A percentile compares a stretch with the other conserved stretches of the same genome.
Evolutionary conservation across 108 stramenopile species (phyloP).

Genomic region (Cylindrotheca fusiformis): DNA sequence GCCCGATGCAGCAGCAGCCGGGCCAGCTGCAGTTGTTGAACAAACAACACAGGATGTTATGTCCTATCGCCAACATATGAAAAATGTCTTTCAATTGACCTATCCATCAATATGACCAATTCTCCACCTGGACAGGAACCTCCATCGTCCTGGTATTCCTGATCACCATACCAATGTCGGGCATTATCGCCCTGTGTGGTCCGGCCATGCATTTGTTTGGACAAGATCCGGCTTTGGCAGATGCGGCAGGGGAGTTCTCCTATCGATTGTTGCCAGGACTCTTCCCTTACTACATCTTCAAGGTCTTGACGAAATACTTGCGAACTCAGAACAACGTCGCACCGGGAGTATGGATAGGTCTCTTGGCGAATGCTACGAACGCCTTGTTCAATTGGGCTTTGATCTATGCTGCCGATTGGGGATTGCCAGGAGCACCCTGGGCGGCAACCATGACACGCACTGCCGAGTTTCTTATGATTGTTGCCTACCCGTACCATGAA

Average conservation of each 20-base stretch:
- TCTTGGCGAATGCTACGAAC: constrained; percentile 41
- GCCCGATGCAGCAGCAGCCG: too few relatives aligned
- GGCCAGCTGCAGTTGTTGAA: too few relatives aligned
- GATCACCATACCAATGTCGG: constrained; percentile 20
- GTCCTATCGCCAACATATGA: constrained; percentile 37
- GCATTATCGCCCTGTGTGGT: constrained; percentile 32
- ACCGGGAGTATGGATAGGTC: constrained; percentile 36
- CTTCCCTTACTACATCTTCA: constrained; percentile 46
- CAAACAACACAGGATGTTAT: too few relatives aligned
- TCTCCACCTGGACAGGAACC: constrained; percentile 35
- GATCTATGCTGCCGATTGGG: constrained; percentile 35
- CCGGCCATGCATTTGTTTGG: too few relatives aligned
- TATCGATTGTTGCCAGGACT: too few relatives aligned
- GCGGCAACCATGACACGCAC: constrained; percentile 41
- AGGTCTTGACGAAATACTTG: constrained; percentile 40
- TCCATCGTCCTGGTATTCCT: constrained; percentile 21
- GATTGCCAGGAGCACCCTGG: constrained; percentile 41
- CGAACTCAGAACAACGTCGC: constrained; percentile 33
- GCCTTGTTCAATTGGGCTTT: constrained; percentile 41
- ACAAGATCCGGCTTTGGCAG: constrained; percentile 33
- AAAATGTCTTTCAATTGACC: too few relatives aligned
- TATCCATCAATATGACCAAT: constrained; percentile 28
- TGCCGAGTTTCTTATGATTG: constrained; percentile 24
- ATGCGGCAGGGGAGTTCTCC: constrained; percentile 33
- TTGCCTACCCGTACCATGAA: too few relatives aligned